Conservation (phyloP, 1,284 basidiomycete genomes). For the Porogramme epimiltina region DNA sequence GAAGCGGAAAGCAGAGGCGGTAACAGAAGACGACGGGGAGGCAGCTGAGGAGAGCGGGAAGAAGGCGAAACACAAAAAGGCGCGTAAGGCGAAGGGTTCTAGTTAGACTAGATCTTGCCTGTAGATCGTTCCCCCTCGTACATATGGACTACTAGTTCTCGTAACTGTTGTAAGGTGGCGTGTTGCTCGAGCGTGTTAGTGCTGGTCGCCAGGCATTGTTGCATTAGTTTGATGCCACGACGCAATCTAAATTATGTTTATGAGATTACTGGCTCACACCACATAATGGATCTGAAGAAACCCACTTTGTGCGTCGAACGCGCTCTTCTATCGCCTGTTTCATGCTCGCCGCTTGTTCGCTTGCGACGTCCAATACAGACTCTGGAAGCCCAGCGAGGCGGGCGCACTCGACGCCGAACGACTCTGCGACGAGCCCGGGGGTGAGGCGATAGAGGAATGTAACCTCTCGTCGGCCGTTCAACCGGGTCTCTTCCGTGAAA, state of each 20-base stretch:
- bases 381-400: conserved; percentile 83
- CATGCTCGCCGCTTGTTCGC: conserved; percentile 57
- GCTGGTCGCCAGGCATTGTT: conserved; percentile 11
- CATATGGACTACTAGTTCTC: conserved; percentile 11
- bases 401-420: conserved; percentile 90
- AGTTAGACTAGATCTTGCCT: conserved; percentile 5
- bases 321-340: conserved; percentile 53
- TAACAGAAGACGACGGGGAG: conserved; percentile 27
- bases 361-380: conserved; percentile 61
- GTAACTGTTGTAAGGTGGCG: conserved; percentile 12
- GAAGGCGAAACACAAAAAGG: conserved; percentile 57
- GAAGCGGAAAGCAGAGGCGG: conserved; percentile 30
- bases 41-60: conserved; percentile 34
- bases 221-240: conserved; percentile 21
- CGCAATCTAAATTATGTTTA: too few relatives aligned
- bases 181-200: conserved; percentile 6
- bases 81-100: conserved; percentile 38
- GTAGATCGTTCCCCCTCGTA: conserved; percentile 11
- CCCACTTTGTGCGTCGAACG: conserved; percentile 52
- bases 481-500: conserved; percentile 64
- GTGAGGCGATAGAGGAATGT: conserved; percentile 84
- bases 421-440: conserved; percentile 75
- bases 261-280: not conserved
- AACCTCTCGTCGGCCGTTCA: conserved; percentile 77
- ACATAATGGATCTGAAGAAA: not conserved